Conservation (phyloP, 2,329 filamentous ascomycete genomes). For the Furcasterigmium furcatum region DNA sequence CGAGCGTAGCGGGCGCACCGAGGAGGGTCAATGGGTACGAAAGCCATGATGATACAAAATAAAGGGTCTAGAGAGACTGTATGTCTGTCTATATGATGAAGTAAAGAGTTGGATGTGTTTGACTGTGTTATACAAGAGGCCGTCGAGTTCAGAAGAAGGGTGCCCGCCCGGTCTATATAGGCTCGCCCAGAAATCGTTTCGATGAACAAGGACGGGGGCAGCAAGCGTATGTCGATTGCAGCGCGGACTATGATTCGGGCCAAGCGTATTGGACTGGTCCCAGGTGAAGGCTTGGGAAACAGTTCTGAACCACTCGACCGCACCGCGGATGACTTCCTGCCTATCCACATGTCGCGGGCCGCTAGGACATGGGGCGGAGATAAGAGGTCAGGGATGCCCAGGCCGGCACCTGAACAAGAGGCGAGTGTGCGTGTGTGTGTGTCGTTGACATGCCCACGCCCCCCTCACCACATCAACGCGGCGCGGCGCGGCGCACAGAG, state of each 20-base stretch:
- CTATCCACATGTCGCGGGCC: not conserved
- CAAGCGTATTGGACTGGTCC: not conserved
- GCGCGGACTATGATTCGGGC: not conserved
- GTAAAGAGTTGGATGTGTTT: not conserved
- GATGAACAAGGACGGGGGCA: too few relatives aligned
- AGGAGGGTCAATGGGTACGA: slow-evolving; percentile 17
- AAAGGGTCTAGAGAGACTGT: not conserved
- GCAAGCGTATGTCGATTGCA: not conserved
- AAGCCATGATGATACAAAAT: slow-evolving; percentile 1
- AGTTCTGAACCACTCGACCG: not conserved
- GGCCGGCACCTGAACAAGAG: not conserved
- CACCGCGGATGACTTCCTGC: not conserved
- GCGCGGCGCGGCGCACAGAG: not conserved
- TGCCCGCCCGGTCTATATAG: not conserved
- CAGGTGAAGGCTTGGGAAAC: not conserved
- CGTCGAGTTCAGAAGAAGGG: not conserved
- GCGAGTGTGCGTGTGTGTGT: not conserved
- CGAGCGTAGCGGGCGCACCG: slow-evolving; percentile 36
- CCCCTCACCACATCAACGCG: not conserved
- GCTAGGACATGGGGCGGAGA: not conserved
- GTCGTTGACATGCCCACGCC: not conserved
- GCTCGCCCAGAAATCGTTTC: not conserved
- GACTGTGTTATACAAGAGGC: not conserved
- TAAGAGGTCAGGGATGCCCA: not conserved
- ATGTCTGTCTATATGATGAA: not conserved